Base-by-base conservation (phyloP, 2,329 filamentous ascomycete species). In the Penicillium decumbens region DNA sequence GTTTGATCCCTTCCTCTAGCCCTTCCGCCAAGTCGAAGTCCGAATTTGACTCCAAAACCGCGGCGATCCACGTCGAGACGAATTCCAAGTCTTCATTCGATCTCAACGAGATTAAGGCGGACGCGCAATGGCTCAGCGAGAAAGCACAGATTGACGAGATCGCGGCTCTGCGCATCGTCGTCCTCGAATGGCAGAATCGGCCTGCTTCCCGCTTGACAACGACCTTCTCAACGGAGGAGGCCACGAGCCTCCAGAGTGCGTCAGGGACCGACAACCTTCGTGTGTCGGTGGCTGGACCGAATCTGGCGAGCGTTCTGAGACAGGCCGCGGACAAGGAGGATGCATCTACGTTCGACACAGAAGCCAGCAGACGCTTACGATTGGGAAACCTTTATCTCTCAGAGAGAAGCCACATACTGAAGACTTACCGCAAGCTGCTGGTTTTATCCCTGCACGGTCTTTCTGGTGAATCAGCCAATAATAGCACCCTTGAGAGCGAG, bases 51-150 rank as follows among this genome's bases (percentile, higher is more conserved):
- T 87, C 87, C 18, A 90, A 85, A 70, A 95, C 88, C 0, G 87
- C 90, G 20, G 87, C 90, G 4, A 95, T 96, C 53, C 87, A 95
- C 66, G 82, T 90, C 42, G 82, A 88, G 1, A 83, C 87, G 15
- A 81, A 81, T 4, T 75, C 81, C 10, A 82, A 81, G 60, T 79
- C 81, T 35, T 80, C 81, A 49, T 88, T 86, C 65, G 82, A 91
- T 63, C 77, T 95, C 58, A 83, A 87, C 33, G 76, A 86, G 63
- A 82, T 97, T 67, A 95, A 95, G 72, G 81, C 82, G 41, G 91
- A 97, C 74, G 81, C 89, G 29, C 68, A 87, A 58, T 97, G 91
- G 90, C 75, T 98, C 54, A 91, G 89, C 70, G 82, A 86, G 61
- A 82, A 85, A 63, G 82, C 84, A 43, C 78, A 81, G 39, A 82